Evolutionary conservation across 2,329 filamentous ascomycete genomes (phyloP).

Genomic region (Stagonosporopsis tanaceti): DNA sequence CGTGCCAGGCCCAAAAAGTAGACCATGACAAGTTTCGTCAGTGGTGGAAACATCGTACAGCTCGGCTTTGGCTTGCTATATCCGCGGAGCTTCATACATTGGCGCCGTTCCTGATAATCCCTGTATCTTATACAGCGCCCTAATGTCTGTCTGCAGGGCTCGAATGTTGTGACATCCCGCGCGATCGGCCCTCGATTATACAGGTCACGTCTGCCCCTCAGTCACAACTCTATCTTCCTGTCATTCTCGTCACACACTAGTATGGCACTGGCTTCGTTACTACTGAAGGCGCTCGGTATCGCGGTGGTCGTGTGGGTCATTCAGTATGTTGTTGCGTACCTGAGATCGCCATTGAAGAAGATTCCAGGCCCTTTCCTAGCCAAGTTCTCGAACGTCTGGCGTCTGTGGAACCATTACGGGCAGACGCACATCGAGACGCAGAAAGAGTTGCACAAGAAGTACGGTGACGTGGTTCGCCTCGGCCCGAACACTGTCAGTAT

Average conservation of each 20-base stretch:
- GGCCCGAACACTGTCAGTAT: slow-evolving; percentile 44
- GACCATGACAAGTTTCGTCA: neutral
- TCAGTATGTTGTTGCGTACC: slow-evolving; percentile 35
- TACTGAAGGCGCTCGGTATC: slow-evolving; percentile 26
- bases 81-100: neutral
- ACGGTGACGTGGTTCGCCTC: slow-evolving; percentile 40
- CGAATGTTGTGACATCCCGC: slow-evolving; percentile 2
- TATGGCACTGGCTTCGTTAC: slow-evolving; percentile 21
- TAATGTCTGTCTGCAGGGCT: slow-evolving; percentile 4
- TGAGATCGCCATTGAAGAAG: slow-evolving; percentile 40
- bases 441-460: slow-evolving; percentile 38
- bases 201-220: slow-evolving; percentile 14
- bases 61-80: neutral
- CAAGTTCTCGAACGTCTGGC: slow-evolving; percentile 45
- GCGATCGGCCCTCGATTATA: slow-evolving; percentile 14
- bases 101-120: neutral
- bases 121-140: neutral
- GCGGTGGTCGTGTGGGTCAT: slow-evolving; percentile 24
- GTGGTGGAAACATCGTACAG: neutral
- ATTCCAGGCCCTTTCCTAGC: slow-evolving; percentile 45
- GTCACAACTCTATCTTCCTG: neutral
- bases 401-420: slow-evolving; percentile 38
- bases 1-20: neutral
- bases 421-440: slow-evolving; percentile 43
- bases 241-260: slow-evolving; percentile 12